A percentile compares a stretch with the other conserved stretches of the same genome.
These are phyloP conservation scores for Prinsepia uniflora DNA, from an alignment of 306 rosid species.

Conservation along the genomic window DNA sequence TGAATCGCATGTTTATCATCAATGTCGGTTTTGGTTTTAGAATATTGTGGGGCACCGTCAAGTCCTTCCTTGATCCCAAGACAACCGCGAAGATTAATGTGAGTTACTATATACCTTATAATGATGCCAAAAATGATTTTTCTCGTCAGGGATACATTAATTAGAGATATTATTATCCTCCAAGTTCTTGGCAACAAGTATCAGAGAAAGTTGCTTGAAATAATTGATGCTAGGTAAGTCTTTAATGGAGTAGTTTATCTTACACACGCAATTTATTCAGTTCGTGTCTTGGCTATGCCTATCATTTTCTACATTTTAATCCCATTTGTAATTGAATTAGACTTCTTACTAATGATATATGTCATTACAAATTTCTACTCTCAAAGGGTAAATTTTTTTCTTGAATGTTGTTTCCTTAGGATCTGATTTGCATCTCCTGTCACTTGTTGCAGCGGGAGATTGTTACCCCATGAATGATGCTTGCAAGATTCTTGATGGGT, in stretches of 20 bases:
- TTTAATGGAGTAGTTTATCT: background rate
- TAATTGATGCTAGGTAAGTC: constrained; percentile 81
- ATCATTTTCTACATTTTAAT: background rate
- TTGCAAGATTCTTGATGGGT: constrained; percentile 41
- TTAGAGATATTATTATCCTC: constrained; percentile 23
- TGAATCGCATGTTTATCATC: constrained; percentile 97
- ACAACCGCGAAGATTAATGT: constrained; percentile 85
- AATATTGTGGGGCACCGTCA: constrained; percentile 90
- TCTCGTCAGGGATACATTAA: constrained; percentile 19
- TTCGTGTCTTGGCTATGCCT: background rate
- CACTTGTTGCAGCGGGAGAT: constrained; percentile 26
- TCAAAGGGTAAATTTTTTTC: too few species aligned
- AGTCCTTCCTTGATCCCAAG: constrained; percentile 90
- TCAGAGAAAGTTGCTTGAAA: constrained; percentile 79
- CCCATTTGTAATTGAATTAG: constrained; percentile 1
- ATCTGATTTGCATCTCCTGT: background rate
- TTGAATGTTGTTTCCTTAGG: background rate
- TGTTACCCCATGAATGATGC: constrained; percentile 31
- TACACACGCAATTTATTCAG: too few species aligned
- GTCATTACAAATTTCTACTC: constrained; percentile 61
- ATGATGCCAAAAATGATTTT: constrained; percentile 21
- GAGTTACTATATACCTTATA: constrained; percentile 21
- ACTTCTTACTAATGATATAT: constrained; percentile 14
- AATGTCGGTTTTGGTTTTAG: constrained; percentile 97
- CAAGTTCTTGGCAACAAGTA: constrained; percentile 92